Conservation (phyloP, 768 basidiomycete genomes). For the Pleurotus pulmonarius region DNA sequence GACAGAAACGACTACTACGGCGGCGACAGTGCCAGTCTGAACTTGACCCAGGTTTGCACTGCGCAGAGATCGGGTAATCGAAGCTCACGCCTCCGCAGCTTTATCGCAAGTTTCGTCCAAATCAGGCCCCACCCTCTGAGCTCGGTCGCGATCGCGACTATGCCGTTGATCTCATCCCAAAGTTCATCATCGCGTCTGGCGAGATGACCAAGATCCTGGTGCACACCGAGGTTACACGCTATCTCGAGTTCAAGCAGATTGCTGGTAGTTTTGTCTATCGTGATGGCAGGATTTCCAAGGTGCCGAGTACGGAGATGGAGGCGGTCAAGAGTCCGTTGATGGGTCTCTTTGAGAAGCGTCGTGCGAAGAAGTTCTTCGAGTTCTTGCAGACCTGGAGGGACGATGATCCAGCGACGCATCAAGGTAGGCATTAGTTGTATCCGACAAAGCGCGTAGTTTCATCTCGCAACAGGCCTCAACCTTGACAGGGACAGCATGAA, state of each 20-base stretch:
- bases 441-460: neutral
- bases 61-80: conserved; percentile 10
- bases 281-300: conserved; percentile 95
- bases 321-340: conserved; percentile 93
- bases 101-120: conserved; percentile 89
- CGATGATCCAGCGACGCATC: conserved; percentile 92
- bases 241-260: conserved; percentile 99
- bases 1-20: conserved; percentile 99
- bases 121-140: conserved; percentile 71
- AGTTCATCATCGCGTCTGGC: conserved; percentile 98
- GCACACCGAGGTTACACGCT: conserved; percentile 97
- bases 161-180: conserved; percentile 95
- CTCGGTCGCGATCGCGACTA: conserved; percentile 98
- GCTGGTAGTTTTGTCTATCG: conserved; percentile 97
- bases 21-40: conserved; percentile 94
- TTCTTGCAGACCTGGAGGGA: conserved; percentile 96
- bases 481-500: conserved; percentile 93
- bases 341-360: conserved; percentile 98
- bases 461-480: conserved; percentile 58
- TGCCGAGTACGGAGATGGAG: conserved; percentile 96
- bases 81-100: conserved; percentile 48
- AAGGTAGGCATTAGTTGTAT: conserved; percentile 50
- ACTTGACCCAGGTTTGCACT: conserved; percentile 82
- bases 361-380: conserved; percentile 98
- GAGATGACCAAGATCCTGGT: conserved; percentile 98